phyloP scores from a whole-genome alignment of 2,329 filamentous ascomycete genomes.

The Tolypocladium endophyticum region DNA sequence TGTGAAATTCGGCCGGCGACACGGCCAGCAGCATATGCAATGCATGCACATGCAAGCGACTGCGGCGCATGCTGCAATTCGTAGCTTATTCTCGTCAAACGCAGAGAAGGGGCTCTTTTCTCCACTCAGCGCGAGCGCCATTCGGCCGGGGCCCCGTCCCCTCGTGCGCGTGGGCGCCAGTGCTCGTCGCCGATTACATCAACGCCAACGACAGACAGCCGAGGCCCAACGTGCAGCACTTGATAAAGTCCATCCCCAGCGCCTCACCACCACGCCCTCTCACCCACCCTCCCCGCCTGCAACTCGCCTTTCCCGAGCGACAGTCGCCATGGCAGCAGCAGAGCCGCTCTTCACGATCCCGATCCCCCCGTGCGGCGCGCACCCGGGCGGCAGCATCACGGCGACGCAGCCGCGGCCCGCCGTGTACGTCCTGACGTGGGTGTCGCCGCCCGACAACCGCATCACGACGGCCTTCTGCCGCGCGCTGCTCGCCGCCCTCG shows the following conservation, averaged over 20 bases:
- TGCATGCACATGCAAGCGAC: neutral
- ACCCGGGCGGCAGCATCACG: conserved; percentile 47
- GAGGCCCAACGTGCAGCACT: neutral
- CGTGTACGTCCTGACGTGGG: conserved; percentile 65
- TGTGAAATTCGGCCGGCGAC: neutral
- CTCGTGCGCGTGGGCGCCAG: neutral
- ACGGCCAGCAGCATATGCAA: neutral
- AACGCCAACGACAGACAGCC: neutral
- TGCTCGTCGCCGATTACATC: neutral
- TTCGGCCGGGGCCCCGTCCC: too few relatives aligned
- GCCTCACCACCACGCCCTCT: neutral
- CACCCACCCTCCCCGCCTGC: neutral
- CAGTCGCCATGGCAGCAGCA: conserved; percentile 1
- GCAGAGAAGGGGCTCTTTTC: too few relatives aligned
- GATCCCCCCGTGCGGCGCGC: conserved; percentile 35
- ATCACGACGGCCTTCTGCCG: conserved; percentile 59
- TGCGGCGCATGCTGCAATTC: neutral
- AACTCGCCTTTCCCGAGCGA: neutral
- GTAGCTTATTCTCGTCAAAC: neutral
- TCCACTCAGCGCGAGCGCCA: too few relatives aligned
- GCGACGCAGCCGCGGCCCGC: conserved; percentile 48
- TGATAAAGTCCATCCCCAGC: neutral
- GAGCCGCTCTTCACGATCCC: conserved; percentile 34
- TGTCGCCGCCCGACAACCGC: conserved; percentile 65
- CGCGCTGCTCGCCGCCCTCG: conserved; percentile 59